Evolutionary conservation across 345 rosid species (phyloP).

Genomic region (Lepidium aucheri): DNA sequence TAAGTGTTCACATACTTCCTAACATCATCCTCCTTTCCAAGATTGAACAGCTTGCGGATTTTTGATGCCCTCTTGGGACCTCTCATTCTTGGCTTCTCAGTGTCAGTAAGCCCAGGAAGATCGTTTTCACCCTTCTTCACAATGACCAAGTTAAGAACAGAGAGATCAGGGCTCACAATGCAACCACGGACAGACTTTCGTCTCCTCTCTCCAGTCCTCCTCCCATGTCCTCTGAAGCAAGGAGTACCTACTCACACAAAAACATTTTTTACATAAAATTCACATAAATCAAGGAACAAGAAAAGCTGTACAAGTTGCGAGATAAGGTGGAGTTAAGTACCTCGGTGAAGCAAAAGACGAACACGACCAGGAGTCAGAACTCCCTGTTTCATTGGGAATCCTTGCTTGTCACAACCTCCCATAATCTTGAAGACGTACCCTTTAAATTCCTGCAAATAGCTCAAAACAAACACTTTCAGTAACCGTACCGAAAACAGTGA

Average conservation of each 20-base stretch:
- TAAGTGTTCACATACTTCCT: conserved; percentile 87
- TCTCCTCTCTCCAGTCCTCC: conserved; percentile 76
- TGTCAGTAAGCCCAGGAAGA: conserved; percentile 84
- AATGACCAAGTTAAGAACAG: conserved; percentile 77
- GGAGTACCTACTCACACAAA: conserved; percentile 46
- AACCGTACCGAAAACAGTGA: neutral
- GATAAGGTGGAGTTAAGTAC: conserved; percentile 15
- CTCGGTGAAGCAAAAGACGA: conserved; percentile 73
- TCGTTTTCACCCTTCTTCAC: conserved; percentile 86
- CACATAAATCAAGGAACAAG: neutral
- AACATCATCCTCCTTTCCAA: conserved; percentile 86
- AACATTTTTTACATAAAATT: neutral
- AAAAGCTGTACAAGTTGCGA: neutral
- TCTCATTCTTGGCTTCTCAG: conserved; percentile 88
- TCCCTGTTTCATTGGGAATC: conserved; percentile 92
- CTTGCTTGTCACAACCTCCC: conserved; percentile 95
- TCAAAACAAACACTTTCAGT: neutral
- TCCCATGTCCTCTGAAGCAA: conserved; percentile 73
- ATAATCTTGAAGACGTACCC: conserved; percentile 80
- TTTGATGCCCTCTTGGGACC: conserved; percentile 96
- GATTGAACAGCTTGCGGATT: conserved; percentile 78
- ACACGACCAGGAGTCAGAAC: conserved; percentile 81
- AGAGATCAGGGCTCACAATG: conserved; percentile 80
- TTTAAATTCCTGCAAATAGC: conserved; percentile 51
- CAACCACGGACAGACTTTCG: conserved; percentile 92